These are phyloP conservation scores for Candida dajiaensis DNA, from an alignment of 805 yeast species.

Conservation along the genomic window DNA sequence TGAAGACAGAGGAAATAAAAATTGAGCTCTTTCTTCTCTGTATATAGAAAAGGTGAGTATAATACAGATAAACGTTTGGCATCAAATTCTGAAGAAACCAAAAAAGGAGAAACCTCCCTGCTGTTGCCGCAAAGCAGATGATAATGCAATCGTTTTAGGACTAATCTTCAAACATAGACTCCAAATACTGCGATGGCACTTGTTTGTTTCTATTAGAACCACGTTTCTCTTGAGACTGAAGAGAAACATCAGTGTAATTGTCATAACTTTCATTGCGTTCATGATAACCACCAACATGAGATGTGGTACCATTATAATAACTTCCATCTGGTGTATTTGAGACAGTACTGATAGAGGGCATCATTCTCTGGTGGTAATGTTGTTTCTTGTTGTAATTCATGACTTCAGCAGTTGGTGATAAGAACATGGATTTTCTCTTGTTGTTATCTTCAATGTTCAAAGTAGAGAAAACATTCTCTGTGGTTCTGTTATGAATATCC, in stretches of 20 bases:
- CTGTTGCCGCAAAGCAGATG: no score
- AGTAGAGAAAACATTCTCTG: slow-evolving; percentile 17
- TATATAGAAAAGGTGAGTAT: background rate
- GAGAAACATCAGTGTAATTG: slow-evolving; percentile 9
- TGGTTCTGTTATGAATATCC: slow-evolving; percentile 6
- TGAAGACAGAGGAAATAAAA: no score
- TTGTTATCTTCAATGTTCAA: slow-evolving; percentile 17
- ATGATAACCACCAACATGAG: slow-evolving; percentile 6
- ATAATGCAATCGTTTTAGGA: no score
- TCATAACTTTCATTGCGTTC: slow-evolving; percentile 12
- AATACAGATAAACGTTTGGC: background rate
- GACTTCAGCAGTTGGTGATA: slow-evolving; percentile 77
- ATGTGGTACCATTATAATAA: background rate
- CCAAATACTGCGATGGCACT: slow-evolving; percentile 45
- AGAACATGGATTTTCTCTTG: slow-evolving; percentile 43
- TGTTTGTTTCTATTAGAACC: slow-evolving; percentile 19
- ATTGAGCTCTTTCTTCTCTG: background rate
- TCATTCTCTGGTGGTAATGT: slow-evolving; percentile 35
- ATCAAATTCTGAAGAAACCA: background rate
- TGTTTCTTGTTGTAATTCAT: slow-evolving; percentile 38
- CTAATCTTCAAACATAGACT: slow-evolving; percentile 39
- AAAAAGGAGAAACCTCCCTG: background rate
- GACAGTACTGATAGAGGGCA: slow-evolving; percentile 28
- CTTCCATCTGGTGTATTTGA: slow-evolving; percentile 5
- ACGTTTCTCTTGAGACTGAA: slow-evolving; percentile 18